phyloP scores from a whole-genome alignment of 257 asterid genomes.

The Misopates orontium region DNA sequence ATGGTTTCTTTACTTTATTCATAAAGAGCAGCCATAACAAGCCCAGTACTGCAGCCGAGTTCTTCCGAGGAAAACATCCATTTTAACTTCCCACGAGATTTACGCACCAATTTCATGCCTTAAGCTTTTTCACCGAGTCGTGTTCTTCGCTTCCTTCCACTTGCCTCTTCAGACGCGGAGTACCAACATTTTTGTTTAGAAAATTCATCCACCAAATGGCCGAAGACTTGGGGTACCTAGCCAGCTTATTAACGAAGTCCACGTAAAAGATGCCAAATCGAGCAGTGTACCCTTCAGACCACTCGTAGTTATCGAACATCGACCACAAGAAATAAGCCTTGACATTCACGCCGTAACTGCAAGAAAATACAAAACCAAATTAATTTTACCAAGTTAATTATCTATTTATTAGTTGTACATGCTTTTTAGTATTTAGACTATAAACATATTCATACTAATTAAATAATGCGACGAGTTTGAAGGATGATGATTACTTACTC shows the following conservation, averaged over 20 bases:
- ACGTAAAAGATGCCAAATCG: slow-evolving; percentile 6
- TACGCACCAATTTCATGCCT: no score
- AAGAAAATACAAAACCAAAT: background rate
- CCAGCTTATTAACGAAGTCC: background rate
- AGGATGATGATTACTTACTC: background rate
- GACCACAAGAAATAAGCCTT: slow-evolving; percentile 15
- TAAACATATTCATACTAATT: no score
- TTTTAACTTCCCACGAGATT: no score
- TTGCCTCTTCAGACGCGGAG: no score
- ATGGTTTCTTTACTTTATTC: no score
- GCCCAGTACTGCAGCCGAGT: no score
- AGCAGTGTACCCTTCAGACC: slow-evolving; percentile 9
- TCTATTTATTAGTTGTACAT: background rate
- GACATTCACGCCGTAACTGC: slow-evolving; percentile 2
- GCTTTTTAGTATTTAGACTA: background rate
- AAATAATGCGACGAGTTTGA: no score
- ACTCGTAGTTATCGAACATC: background rate
- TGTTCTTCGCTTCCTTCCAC: no score
- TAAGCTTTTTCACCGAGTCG: no score
- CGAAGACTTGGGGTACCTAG: background rate
- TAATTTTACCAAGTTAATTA: no score
- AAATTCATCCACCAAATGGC: slow-evolving; percentile 21
- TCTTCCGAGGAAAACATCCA: no score
- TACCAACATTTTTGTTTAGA: background rate
- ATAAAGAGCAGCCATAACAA: no score